These are phyloP conservation scores for Mucuna pruriens DNA, from an alignment of 306 rosid genomes.

Conservation along the genomic window DNA sequence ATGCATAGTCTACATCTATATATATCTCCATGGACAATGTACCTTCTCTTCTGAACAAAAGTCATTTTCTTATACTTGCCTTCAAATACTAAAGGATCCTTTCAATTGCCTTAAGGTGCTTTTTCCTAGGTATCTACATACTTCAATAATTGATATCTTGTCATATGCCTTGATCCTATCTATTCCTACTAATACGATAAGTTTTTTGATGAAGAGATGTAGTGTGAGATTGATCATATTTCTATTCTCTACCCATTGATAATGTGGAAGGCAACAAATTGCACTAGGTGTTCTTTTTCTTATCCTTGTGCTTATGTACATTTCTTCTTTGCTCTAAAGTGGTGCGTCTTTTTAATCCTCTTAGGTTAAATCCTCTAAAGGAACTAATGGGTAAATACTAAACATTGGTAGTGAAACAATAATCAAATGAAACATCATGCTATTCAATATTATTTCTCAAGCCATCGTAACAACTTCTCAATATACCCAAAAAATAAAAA, in stretches of 20 bases:
- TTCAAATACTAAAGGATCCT: too few relatives aligned
- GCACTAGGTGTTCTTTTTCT: neutral
- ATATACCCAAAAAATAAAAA: neutral
- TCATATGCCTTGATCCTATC: too few relatives aligned
- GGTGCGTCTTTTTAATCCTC: neutral
- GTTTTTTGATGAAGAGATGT: too few relatives aligned
- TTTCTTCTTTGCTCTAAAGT: neutral
- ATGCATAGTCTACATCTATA: too few relatives aligned
- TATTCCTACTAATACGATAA: too few relatives aligned
- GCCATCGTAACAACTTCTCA: neutral
- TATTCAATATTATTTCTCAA: neutral
- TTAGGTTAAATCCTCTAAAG: neutral
- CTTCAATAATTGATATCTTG: too few relatives aligned
- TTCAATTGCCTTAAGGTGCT: too few relatives aligned
- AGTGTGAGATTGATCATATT: neutral
- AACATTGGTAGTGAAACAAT: too few relatives aligned
- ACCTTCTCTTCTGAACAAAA: too few relatives aligned
- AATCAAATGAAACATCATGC: slow-evolving; percentile 17
- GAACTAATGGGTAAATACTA: neutral
- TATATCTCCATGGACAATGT: too few relatives aligned
- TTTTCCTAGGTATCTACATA: too few relatives aligned
- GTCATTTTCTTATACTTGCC: too few relatives aligned
- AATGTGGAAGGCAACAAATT: neutral
- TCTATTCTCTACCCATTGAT: neutral
- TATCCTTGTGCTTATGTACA: neutral